Percentiles rank a stretch among this genome's conserved stretches.
These are phyloP conservation scores for Penicillium turbatum DNA, from an alignment of 495 filamentous ascomycete genomes.

Conservation along the genomic window DNA sequence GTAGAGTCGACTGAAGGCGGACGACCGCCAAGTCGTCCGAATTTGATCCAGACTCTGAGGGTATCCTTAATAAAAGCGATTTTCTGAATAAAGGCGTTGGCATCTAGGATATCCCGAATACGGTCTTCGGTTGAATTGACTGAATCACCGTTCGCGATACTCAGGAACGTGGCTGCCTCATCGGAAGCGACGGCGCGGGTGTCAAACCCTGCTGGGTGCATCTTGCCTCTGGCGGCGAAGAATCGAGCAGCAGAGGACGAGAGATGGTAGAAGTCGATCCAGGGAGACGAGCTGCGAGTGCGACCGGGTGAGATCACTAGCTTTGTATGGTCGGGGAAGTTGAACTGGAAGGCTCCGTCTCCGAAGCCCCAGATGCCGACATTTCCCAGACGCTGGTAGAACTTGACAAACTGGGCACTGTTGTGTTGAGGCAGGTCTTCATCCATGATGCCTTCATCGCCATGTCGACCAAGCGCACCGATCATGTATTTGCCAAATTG, in stretches of 20 bases:
- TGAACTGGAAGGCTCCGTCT: conserved; percentile 88
- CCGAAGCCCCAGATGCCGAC: conserved; percentile 86
- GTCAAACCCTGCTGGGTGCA: conserved; percentile 49
- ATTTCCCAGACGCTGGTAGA: conserved; percentile 84
- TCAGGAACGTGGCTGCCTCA: conserved; percentile 57
- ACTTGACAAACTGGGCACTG: conserved; percentile 66
- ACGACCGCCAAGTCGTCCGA: conserved; percentile 62
- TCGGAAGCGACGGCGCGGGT: conserved; percentile 54
- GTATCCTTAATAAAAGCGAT: conserved; percentile 68
- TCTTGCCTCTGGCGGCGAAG: conserved; percentile 56
- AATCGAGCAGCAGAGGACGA: conserved; percentile 62
- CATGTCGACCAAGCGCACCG: conserved; percentile 49
- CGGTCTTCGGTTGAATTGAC: conserved; percentile 50
- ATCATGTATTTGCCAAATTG: conserved; percentile 97
- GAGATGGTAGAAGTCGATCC: conserved; percentile 82
- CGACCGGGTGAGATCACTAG: conserved; percentile 72
- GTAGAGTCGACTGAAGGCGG: conserved; percentile 12
- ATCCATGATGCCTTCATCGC: conserved; percentile 35
- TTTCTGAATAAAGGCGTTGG: conserved; percentile 78
- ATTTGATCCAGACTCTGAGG: conserved; percentile 66
- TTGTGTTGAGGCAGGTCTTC: conserved; percentile 29
- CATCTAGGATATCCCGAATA: conserved; percentile 59
- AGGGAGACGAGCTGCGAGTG: conserved; percentile 49
- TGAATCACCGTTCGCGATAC: conserved; percentile 51
- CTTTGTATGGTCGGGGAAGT: conserved; percentile 98